Evolutionary conservation across 2,329 filamentous ascomycete genomes (phyloP), one percentile per base, ranked within the genome.

Genomic region (Ophiostoma sp.): DNA sequence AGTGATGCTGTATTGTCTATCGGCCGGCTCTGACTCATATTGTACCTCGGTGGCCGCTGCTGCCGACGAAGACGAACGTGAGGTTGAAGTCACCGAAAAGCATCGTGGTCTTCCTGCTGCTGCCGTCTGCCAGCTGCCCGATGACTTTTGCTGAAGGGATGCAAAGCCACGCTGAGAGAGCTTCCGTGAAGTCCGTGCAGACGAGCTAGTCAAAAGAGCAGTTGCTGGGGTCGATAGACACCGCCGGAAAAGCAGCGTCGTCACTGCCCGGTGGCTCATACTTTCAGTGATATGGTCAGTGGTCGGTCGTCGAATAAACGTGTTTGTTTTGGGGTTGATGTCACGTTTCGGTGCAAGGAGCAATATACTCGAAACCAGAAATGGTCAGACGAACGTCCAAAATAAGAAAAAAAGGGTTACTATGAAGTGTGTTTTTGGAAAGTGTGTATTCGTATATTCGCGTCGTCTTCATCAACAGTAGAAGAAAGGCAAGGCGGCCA

Each of bases 1-100:
- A 59, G 89, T 90, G 78, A 94, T 75, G 69, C 71, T 69, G 36
- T 75, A 75, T 11, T 75, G 71, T 45, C 69, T 61, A 12, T 74
- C 69, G 3, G 50, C 42, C 25, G 31, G 55, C 59, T 72, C 57
- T 8, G 25, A 9, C 25, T 52, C 19, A 28, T 45, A 48, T 31
- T 48, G 36, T n/a, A 48, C 45, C 28, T 52, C 66, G 7, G 66
- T 48, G 8, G 66, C 45, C n/a, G 66, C 66, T 12, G 36, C 39
- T 3, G 42, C 15, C 19, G 68, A 45, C 6, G 61, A 45, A 42
- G 45, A 61, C 42, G 69, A 64, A 8, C 73, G 64, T 45, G 75
- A 70, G 50, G 71, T 59, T n/a, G 74, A 70, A 4, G 59, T 33
- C 45, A 64, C 72, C 19, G 50, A 68, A 25, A 69, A 69, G 6